Conservation (phyloP, 2,329 filamentous ascomycete genomes). For the Aspergillus jensenii region DNA sequence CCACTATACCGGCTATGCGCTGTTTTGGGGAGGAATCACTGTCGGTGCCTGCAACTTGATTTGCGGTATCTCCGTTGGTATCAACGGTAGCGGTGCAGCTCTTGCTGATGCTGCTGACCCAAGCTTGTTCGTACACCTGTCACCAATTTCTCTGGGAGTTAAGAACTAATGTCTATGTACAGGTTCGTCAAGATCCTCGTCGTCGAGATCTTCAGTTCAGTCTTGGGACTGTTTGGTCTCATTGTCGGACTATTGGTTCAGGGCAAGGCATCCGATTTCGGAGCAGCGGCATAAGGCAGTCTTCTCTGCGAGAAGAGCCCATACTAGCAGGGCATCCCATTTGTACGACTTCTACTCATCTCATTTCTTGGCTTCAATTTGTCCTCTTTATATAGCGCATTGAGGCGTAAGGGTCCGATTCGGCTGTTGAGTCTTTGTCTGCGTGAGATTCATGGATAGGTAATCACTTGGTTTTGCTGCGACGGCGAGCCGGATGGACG, state of each 20-base stretch:
- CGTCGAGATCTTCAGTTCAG: conserved; percentile 98
- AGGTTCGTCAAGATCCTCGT: conserved; percentile 99
- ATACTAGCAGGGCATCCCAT: conserved; percentile 15
- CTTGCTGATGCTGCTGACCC: conserved; percentile 93
- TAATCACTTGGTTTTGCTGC: conserved; percentile 23
- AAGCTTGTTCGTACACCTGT: conserved; percentile 65
- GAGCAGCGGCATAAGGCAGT: conserved; percentile 24
- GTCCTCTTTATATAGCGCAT: conserved; percentile 38
- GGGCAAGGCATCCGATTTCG: conserved; percentile 76
- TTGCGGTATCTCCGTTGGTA: conserved; percentile 93
- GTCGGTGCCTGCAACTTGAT: conserved; percentile 95
- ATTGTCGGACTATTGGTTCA: conserved; percentile 91
- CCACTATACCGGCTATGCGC: conserved; percentile 90
- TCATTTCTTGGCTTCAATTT: conserved; percentile 21
- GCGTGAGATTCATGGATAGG: conserved; percentile 27
- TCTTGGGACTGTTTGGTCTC: conserved; percentile 91
- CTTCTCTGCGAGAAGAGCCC: conserved; percentile 20
- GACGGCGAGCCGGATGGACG: conserved; percentile 12
- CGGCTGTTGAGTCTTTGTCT: conserved; percentile 27
- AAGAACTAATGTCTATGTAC: conserved; percentile 7
- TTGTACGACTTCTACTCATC: conserved; percentile 24
- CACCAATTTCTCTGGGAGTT: neutral
- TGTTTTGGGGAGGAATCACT: conserved; percentile 95
- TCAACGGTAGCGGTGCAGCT: conserved; percentile 96
- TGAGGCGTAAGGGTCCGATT: conserved; percentile 39